Base-by-base conservation (phyloP, 495 filamentous ascomycete species). In the Daldinia loculata region DNA sequence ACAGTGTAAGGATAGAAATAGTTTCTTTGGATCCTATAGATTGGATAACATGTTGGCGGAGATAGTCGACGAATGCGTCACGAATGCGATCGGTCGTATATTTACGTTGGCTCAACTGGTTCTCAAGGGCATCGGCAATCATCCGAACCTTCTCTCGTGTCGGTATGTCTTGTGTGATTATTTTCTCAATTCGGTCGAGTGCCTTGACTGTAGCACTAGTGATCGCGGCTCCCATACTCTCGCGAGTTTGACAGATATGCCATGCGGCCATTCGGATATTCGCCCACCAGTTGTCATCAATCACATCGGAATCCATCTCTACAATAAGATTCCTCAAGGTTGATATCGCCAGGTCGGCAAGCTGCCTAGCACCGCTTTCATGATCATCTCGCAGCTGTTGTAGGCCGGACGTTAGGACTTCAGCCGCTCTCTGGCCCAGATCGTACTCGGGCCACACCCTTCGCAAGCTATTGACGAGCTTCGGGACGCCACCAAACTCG, bases 171-270 rank as follows among this genome's bases (percentile, higher is more conserved):
- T 66, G 69, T 29, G 71, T 62, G 56, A 78, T 74, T 29, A 72
- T 69, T 15, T 68, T 24, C 26, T 80, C 77, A 12, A 80, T 72
- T 1, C 32, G 56, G 2, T 77, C 64, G 17, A 91, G 77, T 8
- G 83, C 77, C 14, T 77, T 75, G 1, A 89, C 67, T 29, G 89
- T 41, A 0, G 80, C 84, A 32, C 82, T 84, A 56, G 85, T 76
- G 19, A 88, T 90, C 1, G 88, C 85, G 0, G 88, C 82, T 3
- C 85, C 84, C 88, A 91, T 91, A 69, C 86, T 90, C 62, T 87
- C 84, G 15, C 88, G 84, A 61, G 89, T 87, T 61, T 88, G 87
- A 73, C 83, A 86, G 1, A 91, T 68, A 75, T 91, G 89, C 89
- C 88, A 92, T 2, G 84, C 87, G 27, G 80, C 83, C 79, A 85